Evolutionary conservation across 192 early-diverging fungal species (phyloP).

Genomic region (Backusella sp.): DNA sequence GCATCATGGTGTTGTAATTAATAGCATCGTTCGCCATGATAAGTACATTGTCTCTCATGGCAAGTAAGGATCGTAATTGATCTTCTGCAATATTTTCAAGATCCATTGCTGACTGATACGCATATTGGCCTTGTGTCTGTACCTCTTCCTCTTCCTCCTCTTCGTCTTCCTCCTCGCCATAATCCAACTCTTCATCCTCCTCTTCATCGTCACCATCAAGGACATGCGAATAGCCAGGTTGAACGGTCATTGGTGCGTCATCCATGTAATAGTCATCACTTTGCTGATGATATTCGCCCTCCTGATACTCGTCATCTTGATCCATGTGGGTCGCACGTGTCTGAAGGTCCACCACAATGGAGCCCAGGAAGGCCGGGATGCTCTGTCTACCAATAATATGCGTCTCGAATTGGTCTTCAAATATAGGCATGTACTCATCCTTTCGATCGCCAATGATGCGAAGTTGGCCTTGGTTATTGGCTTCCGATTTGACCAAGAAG

Average conservation of each 20-base stretch:
- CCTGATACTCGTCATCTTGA: not conserved
- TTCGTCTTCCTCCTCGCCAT: not conserved
- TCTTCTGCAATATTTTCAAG: not conserved
- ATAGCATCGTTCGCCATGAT: not conserved
- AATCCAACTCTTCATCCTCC: not conserved
- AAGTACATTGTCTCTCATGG: not conserved
- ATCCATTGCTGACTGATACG: not conserved
- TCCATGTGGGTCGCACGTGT: not conserved
- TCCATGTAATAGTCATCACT: not conserved
- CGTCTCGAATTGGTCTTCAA: not conserved
- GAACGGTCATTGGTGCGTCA: not conserved
- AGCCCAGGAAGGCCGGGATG: not conserved
- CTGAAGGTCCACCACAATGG: not conserved
- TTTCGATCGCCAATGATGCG: not conserved
- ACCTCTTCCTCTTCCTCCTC: not conserved
- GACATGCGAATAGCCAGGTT: not conserved
- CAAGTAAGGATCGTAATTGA: not conserved
- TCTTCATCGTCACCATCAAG: not conserved
- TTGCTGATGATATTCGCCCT: not conserved
- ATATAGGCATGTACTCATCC: not conserved
- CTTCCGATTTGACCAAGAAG: not conserved
- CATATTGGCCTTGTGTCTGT: not conserved
- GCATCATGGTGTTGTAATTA: not conserved
- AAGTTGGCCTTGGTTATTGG: not conserved
- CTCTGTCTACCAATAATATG: not conserved